Evolutionary conservation across 176 grass and related monocot species (phyloP).

Genomic region (Bolboschoenus planiculmis): DNA sequence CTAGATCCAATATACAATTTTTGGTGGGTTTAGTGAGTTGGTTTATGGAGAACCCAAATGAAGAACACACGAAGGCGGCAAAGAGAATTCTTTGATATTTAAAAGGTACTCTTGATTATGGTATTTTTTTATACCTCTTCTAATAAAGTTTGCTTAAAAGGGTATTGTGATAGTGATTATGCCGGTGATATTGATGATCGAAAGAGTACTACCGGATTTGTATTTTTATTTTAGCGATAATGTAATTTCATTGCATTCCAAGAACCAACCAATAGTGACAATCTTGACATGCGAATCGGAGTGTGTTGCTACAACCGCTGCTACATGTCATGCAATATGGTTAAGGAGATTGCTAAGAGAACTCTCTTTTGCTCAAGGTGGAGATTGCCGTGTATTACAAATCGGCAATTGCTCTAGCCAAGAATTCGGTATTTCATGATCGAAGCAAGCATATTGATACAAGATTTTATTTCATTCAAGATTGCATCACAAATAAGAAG

Average conservation of each 20-base stretch:
- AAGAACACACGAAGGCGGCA: not conserved
- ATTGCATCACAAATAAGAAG: not conserved
- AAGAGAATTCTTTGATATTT: slow-evolving; percentile 11
- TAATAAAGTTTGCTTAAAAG: not conserved
- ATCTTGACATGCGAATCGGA: not conserved
- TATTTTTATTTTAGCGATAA: not conserved
- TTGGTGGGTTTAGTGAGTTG: not conserved
- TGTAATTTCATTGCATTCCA: not conserved
- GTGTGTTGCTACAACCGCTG: not conserved
- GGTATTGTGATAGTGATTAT: not conserved
- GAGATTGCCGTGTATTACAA: not conserved
- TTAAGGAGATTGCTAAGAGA: not conserved
- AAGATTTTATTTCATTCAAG: not conserved
- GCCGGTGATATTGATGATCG: too few species aligned
- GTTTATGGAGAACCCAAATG: not conserved
- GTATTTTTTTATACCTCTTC: not conserved
- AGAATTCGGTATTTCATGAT: too few species aligned
- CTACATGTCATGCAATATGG: too few species aligned
- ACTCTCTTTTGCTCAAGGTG: not conserved
- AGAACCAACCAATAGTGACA: not conserved
- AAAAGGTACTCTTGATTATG: not conserved
- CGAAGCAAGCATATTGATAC: not conserved
- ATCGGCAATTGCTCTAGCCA: not conserved
- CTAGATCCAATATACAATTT: too few species aligned
- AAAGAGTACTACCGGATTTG: not conserved